Percentiles rank a stretch among this genome's conserved stretches.
Conservation (phyloP, 768 basidiomycete species). For the Boletus bicolor region DNA sequence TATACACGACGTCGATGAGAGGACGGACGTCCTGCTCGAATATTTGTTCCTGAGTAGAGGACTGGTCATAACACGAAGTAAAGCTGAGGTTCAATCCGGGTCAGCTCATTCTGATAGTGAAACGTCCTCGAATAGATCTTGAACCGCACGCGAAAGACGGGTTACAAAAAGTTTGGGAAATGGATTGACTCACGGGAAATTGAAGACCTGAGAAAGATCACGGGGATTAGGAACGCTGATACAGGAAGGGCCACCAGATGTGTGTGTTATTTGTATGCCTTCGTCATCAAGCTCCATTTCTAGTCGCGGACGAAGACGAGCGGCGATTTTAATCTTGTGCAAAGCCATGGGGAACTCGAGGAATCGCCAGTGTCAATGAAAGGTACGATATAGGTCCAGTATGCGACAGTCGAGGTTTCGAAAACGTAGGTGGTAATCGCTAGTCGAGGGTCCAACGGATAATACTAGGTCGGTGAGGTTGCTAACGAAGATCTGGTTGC, state of each 20-base stretch:
- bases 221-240: slow-evolving; percentile 71
- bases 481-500: too few species aligned
- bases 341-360: slow-evolving; percentile 12
- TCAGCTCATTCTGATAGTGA: neutral
- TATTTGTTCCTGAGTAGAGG: slow-evolving; percentile 71
- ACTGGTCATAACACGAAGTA: slow-evolving; percentile 71
- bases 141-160: slow-evolving; percentile 2
- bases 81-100: slow-evolving; percentile 42
- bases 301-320: slow-evolving; percentile 67
- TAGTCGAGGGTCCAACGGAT: neutral
- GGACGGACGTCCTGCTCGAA: slow-evolving; percentile 74
- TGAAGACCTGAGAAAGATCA: slow-evolving; percentile 66
- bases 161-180: neutral
- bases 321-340: slow-evolving; percentile 67
- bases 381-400: neutral
- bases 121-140: neutral
- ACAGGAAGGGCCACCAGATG: slow-evolving; percentile 40
- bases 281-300: slow-evolving; percentile 60
- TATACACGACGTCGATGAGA: slow-evolving; percentile 72
- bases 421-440: too few species aligned
- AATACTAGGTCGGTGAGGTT: neutral
- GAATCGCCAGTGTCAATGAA: neutral
- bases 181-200: slow-evolving; percentile 57
- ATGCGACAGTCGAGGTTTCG: neutral
- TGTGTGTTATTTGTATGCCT: slow-evolving; percentile 50